Conservation (phyloP, 1,284 basidiomycete species). For the Rhodofomes roseus region DNA sequence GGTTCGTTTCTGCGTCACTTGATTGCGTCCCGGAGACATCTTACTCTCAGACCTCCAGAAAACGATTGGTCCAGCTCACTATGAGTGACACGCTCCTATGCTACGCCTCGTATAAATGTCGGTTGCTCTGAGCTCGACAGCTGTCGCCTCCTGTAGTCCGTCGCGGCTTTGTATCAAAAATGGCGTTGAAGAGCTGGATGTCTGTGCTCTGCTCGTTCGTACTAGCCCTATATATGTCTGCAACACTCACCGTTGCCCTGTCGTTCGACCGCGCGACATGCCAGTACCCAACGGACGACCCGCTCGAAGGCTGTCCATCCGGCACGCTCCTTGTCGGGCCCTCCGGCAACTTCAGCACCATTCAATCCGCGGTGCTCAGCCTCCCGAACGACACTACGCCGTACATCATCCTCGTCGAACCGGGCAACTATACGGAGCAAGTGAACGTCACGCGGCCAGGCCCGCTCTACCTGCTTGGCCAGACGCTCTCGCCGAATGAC, state of each 20-base stretch:
- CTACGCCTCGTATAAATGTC: neutral
- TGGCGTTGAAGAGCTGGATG: neutral
- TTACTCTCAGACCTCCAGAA: neutral
- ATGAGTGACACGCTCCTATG: neutral
- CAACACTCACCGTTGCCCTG: neutral
- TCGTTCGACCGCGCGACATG: neutral
- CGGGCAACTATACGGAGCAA: slow-evolving; percentile 7
- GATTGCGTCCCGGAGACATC: neutral
- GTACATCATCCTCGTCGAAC: slow-evolving; percentile 6
- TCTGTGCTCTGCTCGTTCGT: neutral
- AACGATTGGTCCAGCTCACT: neutral
- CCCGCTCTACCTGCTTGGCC: slow-evolving; percentile 5
- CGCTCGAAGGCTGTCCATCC: slow-evolving; percentile 1
- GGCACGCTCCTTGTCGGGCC: slow-evolving; percentile 7
- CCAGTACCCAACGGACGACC: slow-evolving; percentile 6
- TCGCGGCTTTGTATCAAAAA: neutral
- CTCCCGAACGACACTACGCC: slow-evolving; percentile 6
- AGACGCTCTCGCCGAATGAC: slow-evolving; percentile 3
- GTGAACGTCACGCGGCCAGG: slow-evolving; percentile 6
- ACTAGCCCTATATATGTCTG: neutral
- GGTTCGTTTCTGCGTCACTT: neutral
- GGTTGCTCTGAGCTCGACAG: too few species aligned
- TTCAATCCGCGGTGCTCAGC: slow-evolving; percentile 7
- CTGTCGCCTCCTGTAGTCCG: too few species aligned
- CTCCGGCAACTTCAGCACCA: slow-evolving; percentile 4